phyloP scores from a whole-genome alignment of 2,329 filamentous ascomycete genomes.

The Plectosphaerella cucumerina region DNA sequence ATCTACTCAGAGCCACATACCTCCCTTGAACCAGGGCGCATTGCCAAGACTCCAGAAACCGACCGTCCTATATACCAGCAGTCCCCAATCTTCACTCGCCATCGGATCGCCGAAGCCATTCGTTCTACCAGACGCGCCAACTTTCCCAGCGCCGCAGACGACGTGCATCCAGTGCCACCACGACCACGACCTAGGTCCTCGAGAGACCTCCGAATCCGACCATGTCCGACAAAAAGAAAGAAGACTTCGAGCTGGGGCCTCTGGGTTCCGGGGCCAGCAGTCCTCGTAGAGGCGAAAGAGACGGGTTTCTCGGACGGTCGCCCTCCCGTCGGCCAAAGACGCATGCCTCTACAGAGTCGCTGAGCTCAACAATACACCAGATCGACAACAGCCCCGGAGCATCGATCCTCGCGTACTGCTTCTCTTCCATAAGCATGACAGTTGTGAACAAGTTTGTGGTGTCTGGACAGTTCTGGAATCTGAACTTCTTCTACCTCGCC shows the following conservation, averaged over 20 bases:
- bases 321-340: constrained; percentile 29
- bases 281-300: constrained; percentile 46
- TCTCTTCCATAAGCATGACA: constrained; percentile 97
- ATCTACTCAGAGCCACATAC: too few relatives aligned
- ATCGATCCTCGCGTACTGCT: constrained; percentile 86
- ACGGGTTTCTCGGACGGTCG: constrained; percentile 43
- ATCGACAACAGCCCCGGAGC: constrained; percentile 72
- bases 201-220: too few relatives aligned
- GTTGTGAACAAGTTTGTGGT: constrained; percentile 99
- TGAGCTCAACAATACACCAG: constrained; percentile 33
- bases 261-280: constrained; percentile 47
- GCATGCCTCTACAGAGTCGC: constrained; percentile 1
- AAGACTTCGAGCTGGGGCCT: constrained; percentile 71
- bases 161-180: too few relatives aligned
- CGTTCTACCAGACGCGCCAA: too few relatives aligned
- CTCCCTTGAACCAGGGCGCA: too few relatives aligned
- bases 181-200: too few relatives aligned
- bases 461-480: constrained; percentile 84
- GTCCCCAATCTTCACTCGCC: too few relatives aligned
- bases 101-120: too few relatives aligned
- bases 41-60: too few relatives aligned
- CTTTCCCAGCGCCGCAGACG: too few relatives aligned
- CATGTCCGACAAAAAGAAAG: constrained; percentile 90
- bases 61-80: too few relatives aligned
- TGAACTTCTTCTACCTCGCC: constrained; percentile 92